These are phyloP conservation scores for Pleurotus platypus DNA, from an alignment of 768 basidiomycete species.

Conservation along the genomic window DNA sequence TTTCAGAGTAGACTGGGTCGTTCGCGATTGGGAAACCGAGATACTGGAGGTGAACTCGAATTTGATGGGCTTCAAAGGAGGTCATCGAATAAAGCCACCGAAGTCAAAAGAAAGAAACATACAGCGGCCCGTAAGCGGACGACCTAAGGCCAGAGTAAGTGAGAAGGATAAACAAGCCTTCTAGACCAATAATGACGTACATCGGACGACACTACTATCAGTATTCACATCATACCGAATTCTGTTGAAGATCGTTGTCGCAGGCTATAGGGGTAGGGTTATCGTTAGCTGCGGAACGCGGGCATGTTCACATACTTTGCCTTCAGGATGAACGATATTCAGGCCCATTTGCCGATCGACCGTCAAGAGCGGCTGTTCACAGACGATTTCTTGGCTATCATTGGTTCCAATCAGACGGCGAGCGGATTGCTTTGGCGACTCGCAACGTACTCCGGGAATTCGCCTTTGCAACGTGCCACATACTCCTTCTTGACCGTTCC, in stretches of 20 bases:
- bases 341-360: constrained; percentile 96
- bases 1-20: constrained; percentile 88
- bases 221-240: constrained; percentile 78
- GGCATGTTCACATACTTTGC: constrained; percentile 57
- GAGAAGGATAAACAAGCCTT: constrained; percentile 7
- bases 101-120: constrained; percentile 27
- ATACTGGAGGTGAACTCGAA: constrained; percentile 94
- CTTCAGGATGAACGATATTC: constrained; percentile 93
- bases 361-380: constrained; percentile 84
- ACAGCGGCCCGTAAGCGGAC: constrained; percentile 92
- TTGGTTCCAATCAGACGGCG: neutral
- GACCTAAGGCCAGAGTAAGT: constrained; percentile 42
- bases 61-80: constrained; percentile 77
- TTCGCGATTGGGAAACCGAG: constrained; percentile 93
- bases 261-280: constrained; percentile 44
- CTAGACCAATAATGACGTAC: constrained; percentile 35
- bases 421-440: neutral
- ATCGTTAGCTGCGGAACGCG: too few species aligned
- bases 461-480: constrained; percentile 80
- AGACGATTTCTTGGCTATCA: constrained; percentile 70
- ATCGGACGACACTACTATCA: constrained; percentile 84
- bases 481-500: constrained; percentile 90
- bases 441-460: constrained; percentile 75
- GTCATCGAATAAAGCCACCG: constrained; percentile 3
- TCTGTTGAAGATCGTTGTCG: constrained; percentile 85